These are phyloP conservation scores for Neodidymelliopsis sp. DNA, from an alignment of 2,329 filamentous ascomycete genomes.

Conservation along the genomic window DNA sequence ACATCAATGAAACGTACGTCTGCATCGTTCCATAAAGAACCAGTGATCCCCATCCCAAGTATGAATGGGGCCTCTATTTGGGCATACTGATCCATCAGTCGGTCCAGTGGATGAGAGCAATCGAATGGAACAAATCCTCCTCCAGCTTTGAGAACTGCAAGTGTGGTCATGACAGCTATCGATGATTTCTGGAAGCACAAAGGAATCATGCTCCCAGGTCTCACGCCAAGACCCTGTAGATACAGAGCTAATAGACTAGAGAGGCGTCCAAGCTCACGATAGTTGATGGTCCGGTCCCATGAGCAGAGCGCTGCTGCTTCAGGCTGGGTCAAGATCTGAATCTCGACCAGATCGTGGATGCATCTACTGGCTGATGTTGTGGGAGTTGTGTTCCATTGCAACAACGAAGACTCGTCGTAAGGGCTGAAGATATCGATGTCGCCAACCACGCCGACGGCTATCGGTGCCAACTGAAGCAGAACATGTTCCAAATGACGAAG, in stretches of 20 bases:
- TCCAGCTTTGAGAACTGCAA: neutral
- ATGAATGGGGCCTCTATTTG: neutral
- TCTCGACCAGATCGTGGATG: slow-evolving; percentile 16
- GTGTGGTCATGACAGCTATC: neutral
- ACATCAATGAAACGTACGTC: neutral
- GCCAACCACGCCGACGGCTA: no score
- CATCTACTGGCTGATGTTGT: neutral
- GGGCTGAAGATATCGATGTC: neutral
- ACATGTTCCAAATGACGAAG: no score
- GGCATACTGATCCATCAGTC: neutral
- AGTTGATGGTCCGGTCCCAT: slow-evolving; percentile 24
- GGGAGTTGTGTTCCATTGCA: neutral
- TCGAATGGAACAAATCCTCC: neutral
- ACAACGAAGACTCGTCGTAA: neutral
- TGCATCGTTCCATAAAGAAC: no score
- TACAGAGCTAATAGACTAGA: slow-evolving; percentile 17
- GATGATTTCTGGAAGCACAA: slow-evolving; percentile 8
- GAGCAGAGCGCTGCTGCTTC: slow-evolving; percentile 19
- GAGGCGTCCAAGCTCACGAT: slow-evolving; percentile 18
- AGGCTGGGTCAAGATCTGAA: slow-evolving; percentile 6
- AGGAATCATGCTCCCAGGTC: slow-evolving; percentile 14
- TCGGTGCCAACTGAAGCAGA: no score
- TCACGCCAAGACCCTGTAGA: slow-evolving; percentile 6
- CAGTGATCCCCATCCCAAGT: no score
- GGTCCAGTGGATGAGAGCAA: neutral